Base-by-base conservation (phyloP, 768 basidiomycete genomes). In the Hortiboletus flavorubellus region DNA sequence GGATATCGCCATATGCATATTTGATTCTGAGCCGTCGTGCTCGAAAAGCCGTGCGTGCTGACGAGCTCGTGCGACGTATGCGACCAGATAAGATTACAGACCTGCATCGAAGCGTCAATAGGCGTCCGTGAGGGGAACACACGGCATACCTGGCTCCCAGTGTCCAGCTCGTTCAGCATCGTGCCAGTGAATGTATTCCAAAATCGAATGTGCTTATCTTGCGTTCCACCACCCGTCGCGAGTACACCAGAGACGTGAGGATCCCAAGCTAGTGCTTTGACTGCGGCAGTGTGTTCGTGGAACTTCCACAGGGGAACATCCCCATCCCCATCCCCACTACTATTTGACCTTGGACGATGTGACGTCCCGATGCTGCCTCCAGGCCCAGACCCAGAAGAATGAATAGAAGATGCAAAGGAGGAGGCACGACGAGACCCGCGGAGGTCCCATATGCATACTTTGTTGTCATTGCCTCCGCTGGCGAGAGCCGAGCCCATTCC, bases 211-310 rank as follows among this genome's bases (percentile, higher is more conserved):
- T 94, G 96, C 72, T 95, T 96, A 69, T 98, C 97, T 63, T 97
- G 94, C n/a, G 96, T 99, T 8, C 96, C 97, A 10, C 96, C 96
- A 6, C 97, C 97, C 8, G 91, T 93, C 1, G 96, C 97, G 34
- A 98, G 74, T 2, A 98, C 80, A 2, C 94, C 93, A 11, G 87
- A 77, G 43, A 96, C 80, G 72, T 99, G 97, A 7, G 96, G 95
- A 70, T 93, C 95, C 96, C 97, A 99, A 7, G 96, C 94, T 30
- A 99, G 86, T 6, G 96, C 96, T 66, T 98, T 98, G 52, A 99
- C 96, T 4, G 96, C 96, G 2, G 97, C 96, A 3, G 88, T 89
- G 68, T 99, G 96, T 59, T 99, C 94, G 55, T 93, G 91, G 69
- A 98, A 99, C 68, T 92, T 92, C 84, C 87, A 97, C 9, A 98